Base-by-base conservation (phyloP, 1,284 basidiomycete species). In the Anthracocystis setariae region DNA sequence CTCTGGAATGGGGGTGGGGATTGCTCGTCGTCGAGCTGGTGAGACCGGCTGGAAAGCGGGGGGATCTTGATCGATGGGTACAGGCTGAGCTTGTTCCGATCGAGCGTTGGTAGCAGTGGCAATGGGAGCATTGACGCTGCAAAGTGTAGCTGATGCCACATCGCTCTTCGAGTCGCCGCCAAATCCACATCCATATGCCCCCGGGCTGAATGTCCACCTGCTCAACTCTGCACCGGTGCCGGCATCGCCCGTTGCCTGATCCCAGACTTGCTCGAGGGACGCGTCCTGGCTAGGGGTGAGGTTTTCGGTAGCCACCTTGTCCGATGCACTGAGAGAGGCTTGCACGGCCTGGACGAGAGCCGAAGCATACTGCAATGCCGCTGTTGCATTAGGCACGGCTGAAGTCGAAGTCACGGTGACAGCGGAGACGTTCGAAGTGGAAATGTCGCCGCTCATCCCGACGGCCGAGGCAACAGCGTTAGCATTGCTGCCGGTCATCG, bases 121-220 rank as follows among this genome's bases (percentile, higher is more conserved):
- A 17, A 47, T 23, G 13, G 58, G 35, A 15, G 46, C 54, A 40
- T 27, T 48, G 23, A 62, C 61, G 32, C 51, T 53, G 52, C 71
- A 73, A 8, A 70, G 29, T 1, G 56, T 61, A n/a, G 62, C 66
- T 4, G 48, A 50, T 13, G 59, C 55, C 1, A 40, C 33, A 33
- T 53, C 53, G 9, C 29, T 37, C 0, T 17, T 53, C 21, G 40
- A 42, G 15, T 42, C 43, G n/a, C 29, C 25, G 9, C 18, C 32
- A 10, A 69, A 62, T 0, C 57, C 50, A 13, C 66, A 73, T 0
- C 71, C 71, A 23, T 53, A 69, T 2, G 71, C 71, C n/a, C 71
- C 71, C 1, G 64, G 56, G 18, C 55, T 52, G 37, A 58, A 65
- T 3, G 64, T 65, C 60, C 60, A 73, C 46, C 56, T 69, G 46